These are phyloP conservation scores for Golubevia pallescens DNA, from an alignment of 1,284 basidiomycete species.

Conservation along the genomic window DNA sequence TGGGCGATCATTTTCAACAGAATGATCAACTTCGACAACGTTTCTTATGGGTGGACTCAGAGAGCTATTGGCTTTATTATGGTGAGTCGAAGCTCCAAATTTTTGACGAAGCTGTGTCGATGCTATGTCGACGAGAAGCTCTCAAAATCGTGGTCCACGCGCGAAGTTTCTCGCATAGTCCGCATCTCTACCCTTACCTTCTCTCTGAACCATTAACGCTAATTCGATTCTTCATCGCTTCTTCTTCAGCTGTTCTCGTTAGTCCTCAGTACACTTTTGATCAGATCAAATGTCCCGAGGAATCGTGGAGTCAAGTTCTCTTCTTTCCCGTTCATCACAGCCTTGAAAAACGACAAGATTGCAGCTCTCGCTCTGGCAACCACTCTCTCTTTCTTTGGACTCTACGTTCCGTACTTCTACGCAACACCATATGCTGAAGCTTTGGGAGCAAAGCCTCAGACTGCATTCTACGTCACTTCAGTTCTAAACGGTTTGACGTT, in stretches of 20 bases:
- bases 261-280: not conserved
- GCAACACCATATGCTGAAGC: not conserved
- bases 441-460: not conserved
- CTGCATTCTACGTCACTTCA: slow-evolving; percentile 1
- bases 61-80: not conserved
- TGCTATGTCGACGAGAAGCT: too few relatives aligned
- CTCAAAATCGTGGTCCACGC: too few relatives aligned
- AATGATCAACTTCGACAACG: not conserved
- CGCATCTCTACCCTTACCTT: too few relatives aligned
- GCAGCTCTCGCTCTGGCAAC: not conserved
- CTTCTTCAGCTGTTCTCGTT: not conserved
- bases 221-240: too few relatives aligned
- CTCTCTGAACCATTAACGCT: too few relatives aligned
- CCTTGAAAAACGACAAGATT: not conserved
- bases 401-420: not conserved
- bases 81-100: not conserved
- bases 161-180: too few relatives aligned
- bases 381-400: not conserved
- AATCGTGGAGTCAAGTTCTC: not conserved
- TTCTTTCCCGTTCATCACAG: not conserved
- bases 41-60: not conserved
- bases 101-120: too few relatives aligned
- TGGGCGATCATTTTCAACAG: slow-evolving; percentile 2
- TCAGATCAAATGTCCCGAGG: not conserved
- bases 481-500: not conserved